A percentile compares a stretch with the other conserved stretches of the same genome.
Conservation (phyloP, 129 eudicot species). For the Flaveria ramosissima region DNA sequence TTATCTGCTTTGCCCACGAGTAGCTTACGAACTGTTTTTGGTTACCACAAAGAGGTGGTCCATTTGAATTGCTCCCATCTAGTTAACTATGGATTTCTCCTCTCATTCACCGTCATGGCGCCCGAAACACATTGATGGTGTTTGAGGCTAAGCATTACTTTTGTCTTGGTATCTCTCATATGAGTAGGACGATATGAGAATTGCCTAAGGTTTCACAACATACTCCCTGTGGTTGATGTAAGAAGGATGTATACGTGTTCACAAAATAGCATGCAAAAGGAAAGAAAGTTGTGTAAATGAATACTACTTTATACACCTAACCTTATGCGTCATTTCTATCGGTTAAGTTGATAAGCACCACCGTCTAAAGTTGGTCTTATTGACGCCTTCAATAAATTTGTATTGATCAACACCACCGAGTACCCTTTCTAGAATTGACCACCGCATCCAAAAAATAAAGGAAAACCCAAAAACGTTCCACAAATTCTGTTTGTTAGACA, state of each 20-base stretch:
- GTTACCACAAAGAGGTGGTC: background rate
- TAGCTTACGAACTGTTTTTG: background rate
- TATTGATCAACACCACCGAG: constrained; percentile 20
- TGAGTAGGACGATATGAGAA: background rate
- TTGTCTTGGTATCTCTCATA: background rate
- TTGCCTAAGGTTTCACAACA: background rate
- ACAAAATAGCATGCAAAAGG: background rate
- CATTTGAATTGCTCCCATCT: background rate
- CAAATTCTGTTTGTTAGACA: constrained; percentile 8
- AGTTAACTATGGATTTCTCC: background rate
- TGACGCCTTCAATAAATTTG: constrained; percentile 8
- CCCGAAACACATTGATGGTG: background rate
- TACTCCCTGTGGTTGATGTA: constrained; percentile 10
- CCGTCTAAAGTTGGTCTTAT: constrained; percentile 18
- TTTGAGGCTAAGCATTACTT: background rate
- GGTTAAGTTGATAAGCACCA: constrained; percentile 1
- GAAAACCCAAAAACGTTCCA: constrained; percentile 3
- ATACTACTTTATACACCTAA: background rate
- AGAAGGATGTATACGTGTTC: constrained; percentile 10
- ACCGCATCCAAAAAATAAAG: constrained; percentile 20
- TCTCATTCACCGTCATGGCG: background rate
- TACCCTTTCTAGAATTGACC: constrained; percentile 24
- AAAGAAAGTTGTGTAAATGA: background rate
- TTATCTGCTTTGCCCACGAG: background rate
- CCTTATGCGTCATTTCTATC: constrained; percentile 1